Base-by-base conservation (phyloP, 345 rosid genomes). In the Aurinia saxatilis region DNA sequence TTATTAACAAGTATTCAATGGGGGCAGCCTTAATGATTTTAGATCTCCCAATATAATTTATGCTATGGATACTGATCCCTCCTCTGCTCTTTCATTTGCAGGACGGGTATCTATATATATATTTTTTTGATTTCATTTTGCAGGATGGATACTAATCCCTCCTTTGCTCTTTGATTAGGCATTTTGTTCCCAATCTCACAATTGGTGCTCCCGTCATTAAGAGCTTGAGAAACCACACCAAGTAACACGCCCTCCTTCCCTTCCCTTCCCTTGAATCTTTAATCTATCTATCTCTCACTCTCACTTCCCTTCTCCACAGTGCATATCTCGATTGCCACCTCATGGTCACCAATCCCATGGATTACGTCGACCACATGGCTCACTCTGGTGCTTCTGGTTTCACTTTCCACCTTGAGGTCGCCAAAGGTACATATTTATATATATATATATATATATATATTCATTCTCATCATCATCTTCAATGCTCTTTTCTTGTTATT, bases 311-410 rank as follows among this genome's bases (percentile, higher is more conserved):
- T 56, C 57, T 27, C 63, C 44, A 25, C 77, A 92, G 93, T 78
- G 93, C 95, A 46, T 92, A 83, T 79, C 76, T 92, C 65, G 98
- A 92, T 76, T 92, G 98, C 73, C 98, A 86, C 72, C 82, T 91
- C 46, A 86, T 91, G 96, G 98, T 91, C 42, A 81, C 87, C 30
- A 88, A 91, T 71, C 98, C 98, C 4, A 71, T 86, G 60, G 98
- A 91, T 80, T 91, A 91, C 65, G 78, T 91, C 18, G 84, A 91
- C 65, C 81, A 80, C 27, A 63, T 91, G 54, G 82, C 78, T 30
- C 81, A 86, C 57, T 91, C 96, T 42, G 96, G 96, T 31, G 98
- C 96, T n/a, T 89, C 98, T 17, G 89, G 96, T 57, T 89, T 92
- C 73, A 92, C 98, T 16, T 92, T 92, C 82, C 98, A 92, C 40